A percentile compares a stretch with the other conserved stretches of the same genome.
Evolutionary conservation across 352 stramenopile species (phyloP).

Genomic region (Phytophthora cryptogea): DNA sequence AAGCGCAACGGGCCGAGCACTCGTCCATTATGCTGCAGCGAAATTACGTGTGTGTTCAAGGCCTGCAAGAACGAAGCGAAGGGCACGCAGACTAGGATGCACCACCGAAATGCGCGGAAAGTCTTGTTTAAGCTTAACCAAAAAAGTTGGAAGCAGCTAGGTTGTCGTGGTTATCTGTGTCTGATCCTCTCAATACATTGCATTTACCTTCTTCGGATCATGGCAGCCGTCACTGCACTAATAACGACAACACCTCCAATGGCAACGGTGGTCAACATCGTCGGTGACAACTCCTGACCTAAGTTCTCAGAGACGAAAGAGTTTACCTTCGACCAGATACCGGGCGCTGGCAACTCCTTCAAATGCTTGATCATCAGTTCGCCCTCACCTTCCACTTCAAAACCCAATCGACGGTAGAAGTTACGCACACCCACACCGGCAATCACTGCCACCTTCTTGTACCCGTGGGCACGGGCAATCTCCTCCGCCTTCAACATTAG

Average conservation of each 20-base stretch:
- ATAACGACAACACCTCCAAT: conserved; percentile 13
- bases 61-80: too few species aligned
- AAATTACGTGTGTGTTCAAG: too few species aligned
- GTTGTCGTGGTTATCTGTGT: too few species aligned
- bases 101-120: too few species aligned
- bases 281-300: conserved; percentile 6
- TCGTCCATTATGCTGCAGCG: too few species aligned
- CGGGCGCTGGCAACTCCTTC: conserved; percentile 10
- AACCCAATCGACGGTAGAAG: conserved; percentile 91
- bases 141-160: too few species aligned
- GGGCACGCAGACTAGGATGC: too few species aligned
- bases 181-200: too few species aligned
- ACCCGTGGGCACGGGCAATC: conserved; percentile 70
- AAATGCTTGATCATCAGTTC: conserved; percentile 90
- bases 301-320: conserved; percentile 14
- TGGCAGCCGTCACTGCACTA: conserved; percentile 12
- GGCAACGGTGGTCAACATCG: conserved; percentile 7
- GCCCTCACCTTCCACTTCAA: conserved; percentile 84
- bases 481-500: conserved; percentile 85
- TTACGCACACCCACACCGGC: conserved; percentile 90
- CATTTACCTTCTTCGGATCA: conserved; percentile 2
- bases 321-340: conserved; percentile 22
- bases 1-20: too few species aligned
- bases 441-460: conserved; percentile 88
- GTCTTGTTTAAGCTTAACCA: too few species aligned